Evolutionary conservation across 352 stramenopile genomes (phyloP).

Genomic region (Salisapilia sapeloensis): DNA sequence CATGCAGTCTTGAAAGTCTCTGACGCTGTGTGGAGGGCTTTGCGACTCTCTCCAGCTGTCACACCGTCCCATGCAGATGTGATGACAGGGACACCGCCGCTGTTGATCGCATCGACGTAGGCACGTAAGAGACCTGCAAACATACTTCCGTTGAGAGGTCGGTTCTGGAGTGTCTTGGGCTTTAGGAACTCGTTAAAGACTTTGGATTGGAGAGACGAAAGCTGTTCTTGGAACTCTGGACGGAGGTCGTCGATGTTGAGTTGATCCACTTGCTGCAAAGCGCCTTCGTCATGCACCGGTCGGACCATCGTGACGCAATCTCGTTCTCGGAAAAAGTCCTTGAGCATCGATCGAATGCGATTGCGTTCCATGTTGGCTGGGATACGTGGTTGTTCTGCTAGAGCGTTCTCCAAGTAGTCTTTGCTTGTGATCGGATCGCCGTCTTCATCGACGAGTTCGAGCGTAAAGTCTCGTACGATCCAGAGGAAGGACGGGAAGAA

Average conservation of each 20-base stretch:
- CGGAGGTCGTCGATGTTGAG: constrained; percentile 46
- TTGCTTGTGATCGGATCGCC: constrained; percentile 54
- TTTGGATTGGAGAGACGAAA: constrained; percentile 40
- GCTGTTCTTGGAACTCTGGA: constrained; percentile 57
- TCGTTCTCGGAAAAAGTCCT: constrained; percentile 68
- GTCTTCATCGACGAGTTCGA: constrained; percentile 76
- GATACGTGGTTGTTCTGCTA: constrained; percentile 52
- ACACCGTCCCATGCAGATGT: constrained; percentile 77
- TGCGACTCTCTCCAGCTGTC: constrained; percentile 61
- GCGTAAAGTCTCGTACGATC: constrained; percentile 79
- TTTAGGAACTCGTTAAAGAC: constrained; percentile 54
- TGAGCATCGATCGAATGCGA: constrained; percentile 66
- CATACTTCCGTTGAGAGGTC: constrained; percentile 67
- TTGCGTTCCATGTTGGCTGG: constrained; percentile 61
- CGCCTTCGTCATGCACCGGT: constrained; percentile 57
- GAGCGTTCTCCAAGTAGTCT: constrained; percentile 68
- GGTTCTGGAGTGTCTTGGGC: constrained; percentile 74
- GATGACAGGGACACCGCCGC: constrained; percentile 77
- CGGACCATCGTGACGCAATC: constrained; percentile 72
- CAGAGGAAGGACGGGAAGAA: constrained; percentile 83
- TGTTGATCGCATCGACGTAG: constrained; percentile 77
- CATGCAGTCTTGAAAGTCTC: constrained; percentile 51
- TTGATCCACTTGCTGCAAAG: constrained; percentile 61
- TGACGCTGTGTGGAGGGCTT: constrained; percentile 37
- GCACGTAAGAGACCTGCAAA: constrained; percentile 65